Percentiles rank a stretch among this genome's conserved stretches.
Evolutionary conservation across 257 asterid genomes (phyloP).

Genomic region (Prunella vulgaris): DNA sequence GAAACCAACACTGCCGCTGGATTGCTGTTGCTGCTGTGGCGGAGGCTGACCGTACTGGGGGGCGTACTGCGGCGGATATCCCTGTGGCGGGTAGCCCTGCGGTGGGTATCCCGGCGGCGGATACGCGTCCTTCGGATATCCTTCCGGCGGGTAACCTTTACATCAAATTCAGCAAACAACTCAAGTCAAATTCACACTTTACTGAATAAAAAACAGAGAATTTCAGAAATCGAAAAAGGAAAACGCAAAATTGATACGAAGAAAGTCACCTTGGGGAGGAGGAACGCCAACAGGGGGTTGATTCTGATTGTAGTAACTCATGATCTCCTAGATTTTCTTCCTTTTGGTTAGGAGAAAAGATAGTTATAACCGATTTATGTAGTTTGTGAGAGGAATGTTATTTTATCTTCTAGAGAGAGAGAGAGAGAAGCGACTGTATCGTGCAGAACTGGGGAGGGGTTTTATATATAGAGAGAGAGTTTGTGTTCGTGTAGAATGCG

Average conservation of each 20-base stretch:
- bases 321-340: conserved; percentile 18
- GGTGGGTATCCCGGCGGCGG: conserved; percentile 71
- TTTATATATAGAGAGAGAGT: conserved; percentile 6
- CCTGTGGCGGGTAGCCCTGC: conserved; percentile 51
- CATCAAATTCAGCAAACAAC: no score
- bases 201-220: not conserved
- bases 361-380: not conserved
- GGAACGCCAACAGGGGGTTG: conserved; percentile 71
- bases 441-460: not conserved
- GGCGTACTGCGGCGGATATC: conserved; percentile 61
- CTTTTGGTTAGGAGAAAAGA: not conserved
- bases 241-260: not conserved
- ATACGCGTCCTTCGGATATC: conserved; percentile 67
- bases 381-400: not conserved
- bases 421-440: not conserved
- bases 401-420: conserved; percentile 11
- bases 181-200: not conserved
- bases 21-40: conserved; percentile 51
- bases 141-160: conserved; percentile 69
- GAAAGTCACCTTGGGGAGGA: conserved; percentile 56
- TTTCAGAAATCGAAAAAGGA: not conserved
- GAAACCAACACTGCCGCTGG: conserved; percentile 31
- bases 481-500: conserved; percentile 18
- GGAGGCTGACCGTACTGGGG: conserved; percentile 57
- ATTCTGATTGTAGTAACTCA: conserved; percentile 71